phyloP scores from a whole-genome alignment of 2,329 filamentous ascomycete genomes.

The Ceratocystiopsis brevicomis region DNA sequence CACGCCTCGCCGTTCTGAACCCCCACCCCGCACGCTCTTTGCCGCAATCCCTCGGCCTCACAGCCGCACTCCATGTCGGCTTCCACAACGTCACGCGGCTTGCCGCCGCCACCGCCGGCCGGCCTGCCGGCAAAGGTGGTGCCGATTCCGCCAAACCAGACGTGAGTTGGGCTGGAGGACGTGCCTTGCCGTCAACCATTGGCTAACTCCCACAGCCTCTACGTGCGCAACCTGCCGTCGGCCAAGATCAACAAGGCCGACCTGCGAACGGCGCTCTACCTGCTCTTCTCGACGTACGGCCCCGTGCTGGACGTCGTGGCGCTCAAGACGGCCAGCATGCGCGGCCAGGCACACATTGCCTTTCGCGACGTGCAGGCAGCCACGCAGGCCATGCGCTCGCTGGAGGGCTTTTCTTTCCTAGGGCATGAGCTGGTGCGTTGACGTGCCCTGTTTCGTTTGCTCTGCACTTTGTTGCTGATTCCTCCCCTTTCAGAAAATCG shows the following conservation, averaged over 20 bases:
- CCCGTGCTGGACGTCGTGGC: constrained; percentile 82
- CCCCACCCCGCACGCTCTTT: no score
- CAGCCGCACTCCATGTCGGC: constrained; percentile 15
- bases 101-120: constrained; percentile 10
- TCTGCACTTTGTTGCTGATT: not conserved
- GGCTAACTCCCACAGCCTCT: constrained; percentile 40
- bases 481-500: constrained; percentile 50
- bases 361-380: constrained; percentile 82
- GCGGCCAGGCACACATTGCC: constrained; percentile 84
- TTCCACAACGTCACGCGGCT: constrained; percentile 13
- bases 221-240: constrained; percentile 68
- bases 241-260: constrained; percentile 82
- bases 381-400: constrained; percentile 76
- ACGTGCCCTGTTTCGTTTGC: not conserved
- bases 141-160: constrained; percentile 51
- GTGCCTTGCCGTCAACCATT: not conserved
- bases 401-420: constrained; percentile 74
- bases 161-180: constrained; percentile 29
- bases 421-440: constrained; percentile 62
- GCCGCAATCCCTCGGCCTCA: not conserved
- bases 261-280: constrained; percentile 71
- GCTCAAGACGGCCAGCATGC: constrained; percentile 78
- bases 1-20: no score
- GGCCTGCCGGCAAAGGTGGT: constrained; percentile 24
- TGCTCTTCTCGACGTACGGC: constrained; percentile 85